Evolutionary conservation across 345 rosid genomes (phyloP), one percentile per base, ranked within the genome.

Genomic region (Murraya paniculata): DNA sequence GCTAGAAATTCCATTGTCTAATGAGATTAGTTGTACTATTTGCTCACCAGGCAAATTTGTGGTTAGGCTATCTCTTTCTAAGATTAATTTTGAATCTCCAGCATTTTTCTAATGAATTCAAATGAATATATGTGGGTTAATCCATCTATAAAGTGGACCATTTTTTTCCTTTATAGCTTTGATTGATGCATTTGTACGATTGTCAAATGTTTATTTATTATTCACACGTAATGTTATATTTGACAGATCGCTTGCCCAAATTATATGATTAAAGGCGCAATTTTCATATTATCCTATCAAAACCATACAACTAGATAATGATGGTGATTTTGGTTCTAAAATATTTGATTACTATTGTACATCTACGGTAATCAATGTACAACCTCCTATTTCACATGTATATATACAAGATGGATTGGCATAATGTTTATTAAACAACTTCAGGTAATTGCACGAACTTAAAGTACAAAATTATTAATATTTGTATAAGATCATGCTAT

Each of bases 161-260:
- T 69, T 75, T 33, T 27, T 1, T 28, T 71, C 41, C 22, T 78
- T 78, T 64, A 72, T 72, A 6, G 38, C 61, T 28, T 36, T 78
- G 31, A 9, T 79, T 1, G 58, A 79, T n/a, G 19, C 59, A 53
- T 71, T 62, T 2, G 16, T 11, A 8, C 55, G 35, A 70, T 76
- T 38, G 33, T 72, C 78, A 39, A 57, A 67, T 65, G 14, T 76
- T 8, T 82, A 39, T 27, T 68, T 79, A 35, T 30, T 79, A 48
- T 82, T 67, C 3, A 75, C 41, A 55, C 7, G 18, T 41, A 41
- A 41, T 10, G 3, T 41, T 41, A 2, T 14, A 41, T 41, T 41
- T 41, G 6, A 1, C 6, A 41, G 13, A 2, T 0, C 1, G 1
- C 14, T 41, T 41, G 10, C 48, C 45, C 3, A 10, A 41, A 41